Percentiles rank a stretch among this genome's conserved stretches.
These are phyloP conservation scores for Phytophthora ohioensis DNA, from an alignment of 352 stramenopile species.

Conservation along the genomic window DNA sequence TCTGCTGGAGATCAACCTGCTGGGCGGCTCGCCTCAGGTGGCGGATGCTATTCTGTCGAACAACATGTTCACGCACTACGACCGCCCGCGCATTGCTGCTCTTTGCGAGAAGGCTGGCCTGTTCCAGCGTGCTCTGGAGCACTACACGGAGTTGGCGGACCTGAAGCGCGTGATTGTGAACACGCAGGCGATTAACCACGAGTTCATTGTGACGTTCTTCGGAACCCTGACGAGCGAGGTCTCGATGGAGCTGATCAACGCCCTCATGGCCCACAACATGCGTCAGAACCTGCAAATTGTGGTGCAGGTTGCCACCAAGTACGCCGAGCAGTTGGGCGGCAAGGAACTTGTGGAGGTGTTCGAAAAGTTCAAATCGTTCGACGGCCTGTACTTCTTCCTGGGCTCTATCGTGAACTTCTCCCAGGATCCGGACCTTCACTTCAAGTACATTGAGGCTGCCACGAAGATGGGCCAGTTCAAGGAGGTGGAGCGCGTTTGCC, in stretches of 20 bases:
- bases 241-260: constrained; percentile 98
- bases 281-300: constrained; percentile 99
- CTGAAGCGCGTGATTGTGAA: constrained; percentile 96
- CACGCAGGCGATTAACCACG: constrained; percentile 93
- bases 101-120: constrained; percentile 98
- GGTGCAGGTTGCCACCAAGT: constrained; percentile 98
- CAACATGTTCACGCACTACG: constrained; percentile 99
- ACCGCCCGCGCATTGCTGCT: constrained; percentile 97
- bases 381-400: constrained; percentile 99
- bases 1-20: constrained; percentile 99
- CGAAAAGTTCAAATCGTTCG: constrained; percentile 99
- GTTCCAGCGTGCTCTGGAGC: constrained; percentile 98
- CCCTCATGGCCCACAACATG: constrained; percentile 98
- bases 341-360: constrained; percentile 98
- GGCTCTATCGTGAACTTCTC: constrained; percentile 99
- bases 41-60: constrained; percentile 99
- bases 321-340: constrained; percentile 92
- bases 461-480: constrained; percentile 99
- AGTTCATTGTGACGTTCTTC: constrained; percentile 99
- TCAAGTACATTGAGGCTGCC: constrained; percentile 99
- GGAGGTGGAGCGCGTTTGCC: constrained; percentile 99
- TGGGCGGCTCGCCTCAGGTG: constrained; percentile 98
- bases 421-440: constrained; percentile 98
- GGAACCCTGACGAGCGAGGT: constrained; percentile 97
- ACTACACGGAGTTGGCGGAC: constrained; percentile 99